phyloP scores from a whole-genome alignment of 2,329 filamentous ascomycete genomes.

The Alternaria sp. region DNA sequence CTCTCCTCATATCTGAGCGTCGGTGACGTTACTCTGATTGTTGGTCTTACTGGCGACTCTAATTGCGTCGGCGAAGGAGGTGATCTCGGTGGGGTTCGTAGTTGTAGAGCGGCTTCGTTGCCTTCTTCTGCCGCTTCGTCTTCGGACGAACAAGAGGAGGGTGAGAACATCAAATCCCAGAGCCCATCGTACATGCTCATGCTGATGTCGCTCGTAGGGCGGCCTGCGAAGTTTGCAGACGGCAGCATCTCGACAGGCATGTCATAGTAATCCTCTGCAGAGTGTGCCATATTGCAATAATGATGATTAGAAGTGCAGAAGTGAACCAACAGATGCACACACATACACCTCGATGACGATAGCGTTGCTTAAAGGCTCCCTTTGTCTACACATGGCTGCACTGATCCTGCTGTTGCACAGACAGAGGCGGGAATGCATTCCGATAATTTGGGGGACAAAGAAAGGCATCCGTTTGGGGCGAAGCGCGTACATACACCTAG shows the following conservation, averaged over 20 bases:
- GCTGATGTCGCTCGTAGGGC: conserved; percentile 30
- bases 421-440: background rate
- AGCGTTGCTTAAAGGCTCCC: background rate
- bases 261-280: conserved; percentile 28
- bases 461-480: background rate
- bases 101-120: conserved; percentile 6
- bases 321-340: background rate
- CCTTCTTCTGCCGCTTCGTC: conserved; percentile 19
- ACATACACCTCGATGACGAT: background rate
- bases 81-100: background rate
- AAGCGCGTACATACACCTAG: background rate
- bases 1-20: conserved; percentile 3
- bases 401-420: conserved; percentile 6
- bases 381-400: conserved; percentile 4
- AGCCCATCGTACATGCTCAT: conserved; percentile 26
- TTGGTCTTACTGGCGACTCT: conserved; percentile 4
- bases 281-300: conserved; percentile 11
- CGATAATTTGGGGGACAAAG: conserved; percentile 10
- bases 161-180: conserved; percentile 14
- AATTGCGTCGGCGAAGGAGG: conserved; percentile 1
- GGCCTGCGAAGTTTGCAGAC: conserved; percentile 30
- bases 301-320: background rate
- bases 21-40: conserved; percentile 9
- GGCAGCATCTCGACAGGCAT: conserved; percentile 27
- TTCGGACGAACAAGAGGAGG: conserved; percentile 8